Base-by-base conservation (phyloP, 1,139 yeast genomes). In the Yamadazyma oceani region DNA sequence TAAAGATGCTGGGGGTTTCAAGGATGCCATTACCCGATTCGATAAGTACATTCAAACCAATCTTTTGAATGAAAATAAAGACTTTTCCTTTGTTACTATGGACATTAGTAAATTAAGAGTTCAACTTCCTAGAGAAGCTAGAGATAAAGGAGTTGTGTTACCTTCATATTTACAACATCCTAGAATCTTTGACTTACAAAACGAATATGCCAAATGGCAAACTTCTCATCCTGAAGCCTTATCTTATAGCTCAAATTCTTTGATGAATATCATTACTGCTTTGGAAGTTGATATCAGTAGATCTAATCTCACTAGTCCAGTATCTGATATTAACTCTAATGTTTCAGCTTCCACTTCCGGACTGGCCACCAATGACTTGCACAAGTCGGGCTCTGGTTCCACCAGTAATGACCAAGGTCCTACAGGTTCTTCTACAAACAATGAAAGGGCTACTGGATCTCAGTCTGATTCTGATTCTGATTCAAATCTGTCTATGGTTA, bases 151-250 rank as follows among this genome's bases (percentile, higher is more conserved):
- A 11, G 79, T 85, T 39, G 75, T 69, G 2, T 69, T 90, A 42
- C 96, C 97, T 0, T 68, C 76, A 3, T 87, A 83, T 54, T 64
- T 90, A 44, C 87, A 82, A 55, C 82, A 82, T 48, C 88, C 96
- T 2, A 70, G 81, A 32, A 73, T 85, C 19, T 88, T 86, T 62
- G 96, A 88, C 58, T 64, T 90, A 43, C 75, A 78, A 51, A 76
- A 73, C 41, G 97, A 89, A 58, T 87, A 75, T 55, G 57, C 73
- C 29, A 82, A 80, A 51, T 85, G 89, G 88, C 85, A 82, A 56
- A 64, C 63, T 24, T 49, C 70, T 8, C 80, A 79, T 50, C 84
- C 87, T 1, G 88, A 82, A 49, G 67, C 78, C 12, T 59, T 74
- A 41, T 65, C 77, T n/a, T 78, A 74, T 45, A 62, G 77, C 16